A percentile compares a stretch with the other conserved stretches of the same genome.
Conservation (phyloP, 164 flowering plant species). For the Taxillus chinensis region DNA sequence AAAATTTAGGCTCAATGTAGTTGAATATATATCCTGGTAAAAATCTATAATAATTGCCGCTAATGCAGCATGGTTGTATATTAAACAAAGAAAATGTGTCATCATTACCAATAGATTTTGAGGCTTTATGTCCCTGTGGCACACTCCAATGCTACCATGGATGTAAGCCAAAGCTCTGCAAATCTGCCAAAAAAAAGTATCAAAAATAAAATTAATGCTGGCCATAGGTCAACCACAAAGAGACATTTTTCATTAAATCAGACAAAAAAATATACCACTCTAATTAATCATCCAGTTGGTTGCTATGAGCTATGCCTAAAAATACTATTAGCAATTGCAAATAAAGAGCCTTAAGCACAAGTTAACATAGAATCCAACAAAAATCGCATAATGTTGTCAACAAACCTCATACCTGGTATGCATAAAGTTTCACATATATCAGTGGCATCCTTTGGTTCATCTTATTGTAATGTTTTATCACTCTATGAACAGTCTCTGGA, state of each 20-base stretch:
- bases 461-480: conserved; percentile 46
- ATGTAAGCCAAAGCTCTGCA: conserved; percentile 55
- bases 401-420: conserved; percentile 34
- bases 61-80: background rate
- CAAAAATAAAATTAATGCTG: no score
- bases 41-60: no score
- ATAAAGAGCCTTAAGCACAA: background rate
- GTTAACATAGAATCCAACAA: background rate
- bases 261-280: no score
- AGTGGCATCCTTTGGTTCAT: conserved; percentile 55
- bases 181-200: conserved; percentile 25
- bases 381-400: background rate
- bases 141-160: conserved; percentile 48
- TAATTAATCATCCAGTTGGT: no score
- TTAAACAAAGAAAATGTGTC: background rate
- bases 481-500: conserved; percentile 60
- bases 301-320: no score
- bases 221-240: no score
- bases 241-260: no score
- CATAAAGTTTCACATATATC: conserved; percentile 47
- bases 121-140: conserved; percentile 69
- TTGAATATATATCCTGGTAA: no score
- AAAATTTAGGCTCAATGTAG: no score
- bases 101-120: conserved; percentile 49
- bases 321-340: no score